Base-by-base conservation (phyloP, 2,329 filamentous ascomycete genomes). In the Teratosphaeria viscida region DNA sequence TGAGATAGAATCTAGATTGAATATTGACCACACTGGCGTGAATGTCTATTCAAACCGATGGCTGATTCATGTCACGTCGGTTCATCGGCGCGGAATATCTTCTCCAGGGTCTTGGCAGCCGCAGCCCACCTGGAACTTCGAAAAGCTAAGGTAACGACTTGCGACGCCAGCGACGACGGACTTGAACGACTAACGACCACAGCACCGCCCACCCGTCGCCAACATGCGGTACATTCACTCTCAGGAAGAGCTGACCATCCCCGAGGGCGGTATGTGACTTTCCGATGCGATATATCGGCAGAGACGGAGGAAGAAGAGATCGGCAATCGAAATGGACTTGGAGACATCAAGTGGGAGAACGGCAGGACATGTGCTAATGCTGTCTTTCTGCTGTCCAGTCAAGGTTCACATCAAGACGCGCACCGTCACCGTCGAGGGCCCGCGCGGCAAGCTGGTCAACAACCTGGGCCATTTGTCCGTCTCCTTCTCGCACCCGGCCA, bases 201-300 rank as follows among this genome's bases (percentile, higher is more conserved):
- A 47, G 14, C 32, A 19, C 55, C 37, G 55, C 55, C 27, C 34
- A 27, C 16, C 26, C 27, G 27, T 34, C 53, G 34, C 82, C 88
- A 96, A 89, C 82, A 97, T 97, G 94, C 95, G 89, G 85, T 97
- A 96, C 90, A 96, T 99, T 83, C 91, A 96, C 86, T 95, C 90
- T 77, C 85, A 92, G 83, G 92, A 99, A 87, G 84, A 85, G 81
- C 85, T 99, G 82, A 85, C 87, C 75, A 90, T 99, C 81, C 94
- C 95, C 76, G 90, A 96, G 80, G 90, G 92, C 84, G 91, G 91
- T 96, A 87, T 82, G 90, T 89, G 39, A 58, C 52, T 57, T 43
- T 55, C 52, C 52, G n/a, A 57, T 43, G 27, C 32, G 53, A 56
- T 47, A 47, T 52, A 23, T 43, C 52, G 67, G 55, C 43, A 12